Conservation (phyloP, 805 yeast species). For the Kuraishia hungarica region DNA sequence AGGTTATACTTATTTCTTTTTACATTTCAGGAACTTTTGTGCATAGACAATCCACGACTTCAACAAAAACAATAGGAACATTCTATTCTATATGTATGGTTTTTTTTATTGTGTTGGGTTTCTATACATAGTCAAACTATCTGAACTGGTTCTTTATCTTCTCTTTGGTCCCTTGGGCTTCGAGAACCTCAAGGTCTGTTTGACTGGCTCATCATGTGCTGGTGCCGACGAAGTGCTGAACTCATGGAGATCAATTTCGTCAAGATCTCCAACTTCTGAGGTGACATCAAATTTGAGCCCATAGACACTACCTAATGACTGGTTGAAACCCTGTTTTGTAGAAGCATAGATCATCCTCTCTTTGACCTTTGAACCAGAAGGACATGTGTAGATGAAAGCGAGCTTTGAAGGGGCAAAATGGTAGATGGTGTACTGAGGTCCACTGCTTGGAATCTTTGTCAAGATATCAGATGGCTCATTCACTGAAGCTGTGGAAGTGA, state of each 20-base stretch:
- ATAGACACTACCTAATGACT: slow-evolving; percentile 32
- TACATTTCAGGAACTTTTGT: neutral
- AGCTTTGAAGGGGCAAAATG: slow-evolving; percentile 27
- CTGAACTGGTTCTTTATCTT: slow-evolving; percentile 17
- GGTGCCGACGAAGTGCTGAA: slow-evolving; percentile 16
- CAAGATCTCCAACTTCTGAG: slow-evolving; percentile 67
- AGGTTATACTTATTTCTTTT: neutral
- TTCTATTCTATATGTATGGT: too few relatives aligned
- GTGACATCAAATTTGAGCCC: slow-evolving; percentile 32
- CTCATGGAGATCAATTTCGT: slow-evolving; percentile 52
- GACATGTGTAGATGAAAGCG: slow-evolving; percentile 79
- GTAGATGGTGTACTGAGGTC: slow-evolving; percentile 55
- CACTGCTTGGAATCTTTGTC: slow-evolving; percentile 24
- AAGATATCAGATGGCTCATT: slow-evolving; percentile 19
- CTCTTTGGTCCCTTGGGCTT: slow-evolving; percentile 72
- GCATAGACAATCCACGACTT: neutral
- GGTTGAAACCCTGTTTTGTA: slow-evolving; percentile 53
- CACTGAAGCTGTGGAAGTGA: slow-evolving; percentile 13
- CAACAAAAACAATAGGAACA: neutral
- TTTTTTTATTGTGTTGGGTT: neutral
- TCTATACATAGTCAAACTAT: neutral
- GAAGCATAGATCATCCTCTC: slow-evolving; percentile 93
- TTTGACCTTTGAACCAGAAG: slow-evolving; percentile 81
- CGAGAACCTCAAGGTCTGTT: slow-evolving; percentile 28
- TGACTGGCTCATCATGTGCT: slow-evolving; percentile 9